Evolutionary conservation across 2,329 filamentous ascomycete genomes (phyloP).

Genomic region (Hypoxylon sp.): DNA sequence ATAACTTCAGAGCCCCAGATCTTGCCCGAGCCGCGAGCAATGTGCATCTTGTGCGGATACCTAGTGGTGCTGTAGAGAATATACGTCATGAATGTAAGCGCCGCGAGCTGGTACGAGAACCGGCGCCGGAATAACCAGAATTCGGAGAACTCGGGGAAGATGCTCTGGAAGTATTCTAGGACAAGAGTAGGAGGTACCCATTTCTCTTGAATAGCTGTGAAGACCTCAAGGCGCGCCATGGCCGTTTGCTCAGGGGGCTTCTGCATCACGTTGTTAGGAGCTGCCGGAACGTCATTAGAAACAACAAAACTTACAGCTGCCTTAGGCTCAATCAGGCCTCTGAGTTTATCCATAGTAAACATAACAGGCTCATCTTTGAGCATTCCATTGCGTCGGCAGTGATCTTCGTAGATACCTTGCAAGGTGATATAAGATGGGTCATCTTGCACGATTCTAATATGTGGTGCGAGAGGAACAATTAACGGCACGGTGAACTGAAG

Average conservation of each 20-base stretch:
- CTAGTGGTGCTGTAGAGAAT: conserved; percentile 97
- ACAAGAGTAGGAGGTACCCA: conserved; percentile 88
- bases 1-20: conserved; percentile 97
- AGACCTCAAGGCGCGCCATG: conserved; percentile 88
- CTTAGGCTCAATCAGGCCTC: conserved; percentile 80
- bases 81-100: conserved; percentile 98
- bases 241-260: conserved; percentile 78
- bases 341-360: conserved; percentile 95
- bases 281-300: neutral
- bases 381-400: conserved; percentile 88
- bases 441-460: conserved; percentile 95
- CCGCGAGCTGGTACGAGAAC: conserved; percentile 95
- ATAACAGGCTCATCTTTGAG: conserved; percentile 96
- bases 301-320: conserved; percentile 63
- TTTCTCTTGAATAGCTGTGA: conserved; percentile 93
- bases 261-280: conserved; percentile 59
- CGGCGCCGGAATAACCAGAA: conserved; percentile 99
- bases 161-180: conserved; percentile 89
- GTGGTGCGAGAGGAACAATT: conserved; percentile 95
- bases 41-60: conserved; percentile 95
- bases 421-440: conserved; percentile 94
- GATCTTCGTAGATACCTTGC: conserved; percentile 96
- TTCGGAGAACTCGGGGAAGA: conserved; percentile 89
- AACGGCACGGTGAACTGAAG: conserved; percentile 95
- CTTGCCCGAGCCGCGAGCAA: conserved; percentile 88